Evolutionary conservation across 371 early-diverging fungal species (phyloP), one percentile per base, ranked within the genome.

Genomic region (Lichtheimia ornata): DNA sequence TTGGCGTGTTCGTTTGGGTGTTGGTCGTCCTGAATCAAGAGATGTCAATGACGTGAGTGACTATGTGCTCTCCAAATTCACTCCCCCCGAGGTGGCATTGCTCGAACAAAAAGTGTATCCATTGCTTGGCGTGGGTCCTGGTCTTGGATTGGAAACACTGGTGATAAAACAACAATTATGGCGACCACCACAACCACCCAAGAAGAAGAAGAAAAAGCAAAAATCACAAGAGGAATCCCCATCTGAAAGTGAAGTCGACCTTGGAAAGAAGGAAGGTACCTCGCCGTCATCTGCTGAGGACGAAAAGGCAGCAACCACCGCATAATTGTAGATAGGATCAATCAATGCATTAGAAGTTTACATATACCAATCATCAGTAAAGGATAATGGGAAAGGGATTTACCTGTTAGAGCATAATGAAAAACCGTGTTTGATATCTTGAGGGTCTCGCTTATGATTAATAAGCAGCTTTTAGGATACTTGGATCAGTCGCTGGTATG

Each of bases 1-100:
- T 56, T 71, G 64, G 30, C 73, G 90, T 6, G 66, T 89, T 0
- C 79, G 91, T 2, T 76, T 90, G 18, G 91, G 91, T 11, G 85
- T 90, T 50, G 90, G 84, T 24, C 77, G 91, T 9, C 90, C 92
- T 0, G 76, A 76, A 12, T 58, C 64, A 35, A 64, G 84, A 11
- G 71, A 74, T 0, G 72, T 71, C 4, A 71, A 75, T n/a, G 64
- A 71, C 1, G 89, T 90, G 0, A 74, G 84, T 0, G 67, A 69
- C 4, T 88, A 69, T 77, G 91, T 92, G 0, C 69, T 92, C n/a
- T 61, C 72, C 4, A 67, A 67, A 50, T 88, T 92, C 56, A 72
- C 73, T 14, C 56, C 59, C 4, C 20, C 52, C 0, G 90, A 91
- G 53, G 59, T 76, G 25, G 66, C 74, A 11, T 50, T 59, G 27